Percentiles rank a stretch among this genome's conserved stretches.
Evolutionary conservation across 2,329 filamentous ascomycete species (phyloP).

Genomic region (Microthyrium microscopicum): DNA sequence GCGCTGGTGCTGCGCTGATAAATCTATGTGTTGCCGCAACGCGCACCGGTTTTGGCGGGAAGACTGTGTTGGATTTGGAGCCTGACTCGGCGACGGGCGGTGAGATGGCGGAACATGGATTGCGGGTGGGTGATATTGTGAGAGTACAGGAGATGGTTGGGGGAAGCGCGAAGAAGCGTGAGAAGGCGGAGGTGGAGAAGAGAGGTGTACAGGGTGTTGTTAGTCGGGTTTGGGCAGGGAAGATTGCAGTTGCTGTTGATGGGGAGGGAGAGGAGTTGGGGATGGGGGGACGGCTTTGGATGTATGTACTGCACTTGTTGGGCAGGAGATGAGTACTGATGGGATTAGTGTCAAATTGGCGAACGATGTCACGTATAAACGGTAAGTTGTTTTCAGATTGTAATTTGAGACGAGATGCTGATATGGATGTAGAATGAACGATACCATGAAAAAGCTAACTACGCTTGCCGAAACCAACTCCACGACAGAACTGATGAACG

Average conservation of each 20-base stretch:
- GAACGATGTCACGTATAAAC: conserved; percentile 49
- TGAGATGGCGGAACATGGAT: conserved; percentile 56
- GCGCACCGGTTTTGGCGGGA: conserved; percentile 82
- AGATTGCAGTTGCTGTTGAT: conserved; percentile 52
- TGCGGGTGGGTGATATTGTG: conserved; percentile 64
- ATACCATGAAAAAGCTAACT: conserved; percentile 43
- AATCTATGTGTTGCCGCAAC: conserved; percentile 60
- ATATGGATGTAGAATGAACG: conserved; percentile 34
- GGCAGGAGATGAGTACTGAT: conserved; percentile 17
- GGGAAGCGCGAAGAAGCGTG: conserved; percentile 52
- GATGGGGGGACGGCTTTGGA: conserved; percentile 43
- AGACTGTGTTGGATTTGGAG: conserved; percentile 67
- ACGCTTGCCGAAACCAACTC: conserved; percentile 39
- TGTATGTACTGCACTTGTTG: conserved; percentile 32
- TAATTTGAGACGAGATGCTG: conserved; percentile 9
- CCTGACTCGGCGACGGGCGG: conserved; percentile 45
- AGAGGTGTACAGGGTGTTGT: conserved; percentile 57
- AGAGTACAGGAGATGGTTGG: conserved; percentile 58
- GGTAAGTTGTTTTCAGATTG: conserved; percentile 23
- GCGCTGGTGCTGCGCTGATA: conserved; percentile 61
- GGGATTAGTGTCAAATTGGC: conserved; percentile 42
- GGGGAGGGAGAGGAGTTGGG: conserved; percentile 40
- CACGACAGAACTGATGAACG: conserved; percentile 40
- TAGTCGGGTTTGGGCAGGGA: conserved; percentile 40
- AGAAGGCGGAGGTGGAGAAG: conserved; percentile 53